phyloP scores from a whole-genome alignment of 495 filamentous ascomycete genomes.

The Darksidea phi region DNA sequence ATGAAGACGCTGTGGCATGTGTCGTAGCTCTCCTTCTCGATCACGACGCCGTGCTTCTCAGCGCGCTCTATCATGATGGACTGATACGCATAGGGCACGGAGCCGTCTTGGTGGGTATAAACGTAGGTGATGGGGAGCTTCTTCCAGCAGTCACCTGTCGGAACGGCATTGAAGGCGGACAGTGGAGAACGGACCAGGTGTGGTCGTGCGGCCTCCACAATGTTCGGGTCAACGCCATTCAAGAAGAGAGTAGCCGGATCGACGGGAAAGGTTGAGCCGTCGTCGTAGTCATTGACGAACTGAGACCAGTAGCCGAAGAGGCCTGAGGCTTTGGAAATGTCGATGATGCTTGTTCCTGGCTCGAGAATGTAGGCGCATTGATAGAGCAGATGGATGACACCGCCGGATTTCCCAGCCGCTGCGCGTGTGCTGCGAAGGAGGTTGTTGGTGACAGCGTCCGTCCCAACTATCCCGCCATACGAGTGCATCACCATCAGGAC shows the following conservation, averaged over 20 bases:
- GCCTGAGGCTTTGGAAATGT: constrained; percentile 35
- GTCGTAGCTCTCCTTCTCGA: constrained; percentile 5
- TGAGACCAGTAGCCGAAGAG: constrained; percentile 32
- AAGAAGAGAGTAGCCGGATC: constrained; percentile 40
- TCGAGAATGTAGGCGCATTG: constrained; percentile 44
- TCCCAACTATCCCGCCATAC: constrained; percentile 47
- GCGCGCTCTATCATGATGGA: constrained; percentile 12
- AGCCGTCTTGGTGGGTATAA: neutral
- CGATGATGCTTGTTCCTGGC: constrained; percentile 28
- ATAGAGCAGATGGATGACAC: constrained; percentile 47
- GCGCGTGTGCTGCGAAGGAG: constrained; percentile 36
- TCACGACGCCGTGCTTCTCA: constrained; percentile 1
- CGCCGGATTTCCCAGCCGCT: constrained; percentile 38
- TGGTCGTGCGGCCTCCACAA: constrained; percentile 35
- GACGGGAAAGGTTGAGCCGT: constrained; percentile 29
- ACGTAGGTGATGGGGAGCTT: constrained; percentile 17
- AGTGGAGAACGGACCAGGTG: constrained; percentile 15
- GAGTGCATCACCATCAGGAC: constrained; percentile 47
- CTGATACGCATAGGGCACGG: constrained; percentile 4
- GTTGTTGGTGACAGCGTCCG: constrained; percentile 38
- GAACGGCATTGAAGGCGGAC: neutral
- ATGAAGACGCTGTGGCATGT: constrained; percentile 12
- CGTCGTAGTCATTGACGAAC: constrained; percentile 30
- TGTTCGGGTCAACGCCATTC: constrained; percentile 32
- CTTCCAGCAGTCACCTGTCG: constrained; percentile 12